phyloP scores from a whole-genome alignment of 2,329 filamentous ascomycete species.

The Gaeumannomyces sp. region DNA sequence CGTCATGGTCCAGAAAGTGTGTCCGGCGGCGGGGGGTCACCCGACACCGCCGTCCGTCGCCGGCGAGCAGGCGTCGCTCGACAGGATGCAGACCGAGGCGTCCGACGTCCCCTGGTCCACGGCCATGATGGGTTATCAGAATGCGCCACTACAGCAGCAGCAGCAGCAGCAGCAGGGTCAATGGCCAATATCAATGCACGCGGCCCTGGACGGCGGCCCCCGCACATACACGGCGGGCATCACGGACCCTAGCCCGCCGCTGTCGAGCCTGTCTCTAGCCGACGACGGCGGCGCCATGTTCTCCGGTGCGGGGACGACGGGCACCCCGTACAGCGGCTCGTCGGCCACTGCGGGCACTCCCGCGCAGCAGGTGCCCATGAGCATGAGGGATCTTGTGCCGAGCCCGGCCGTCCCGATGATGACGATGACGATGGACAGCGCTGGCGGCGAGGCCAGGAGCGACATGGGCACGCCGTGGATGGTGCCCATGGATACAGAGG shows the following conservation, averaged over 20 bases:
- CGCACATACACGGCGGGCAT: too few relatives aligned
- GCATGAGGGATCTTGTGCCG: conserved; percentile 13
- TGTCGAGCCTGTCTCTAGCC: background rate
- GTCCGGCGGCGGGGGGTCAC: background rate
- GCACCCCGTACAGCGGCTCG: background rate
- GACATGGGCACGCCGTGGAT: conserved; percentile 16
- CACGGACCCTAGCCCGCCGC: background rate
- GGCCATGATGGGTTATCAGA: too few relatives aligned
- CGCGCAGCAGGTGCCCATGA: conserved; percentile 10
- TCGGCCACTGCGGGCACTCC: background rate
- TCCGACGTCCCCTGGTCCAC: too few relatives aligned
- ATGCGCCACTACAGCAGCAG: background rate
- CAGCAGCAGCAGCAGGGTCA: background rate
- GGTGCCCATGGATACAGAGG: conserved; percentile 12
- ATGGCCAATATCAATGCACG: background rate
- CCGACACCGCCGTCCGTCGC: too few relatives aligned
- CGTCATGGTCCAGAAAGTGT: conserved; percentile 37
- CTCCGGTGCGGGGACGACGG: too few relatives aligned
- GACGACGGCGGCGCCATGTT: background rate
- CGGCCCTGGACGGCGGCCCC: background rate
- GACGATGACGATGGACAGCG: background rate
- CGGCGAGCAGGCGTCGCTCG: conserved; percentile 3
- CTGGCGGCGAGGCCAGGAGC: background rate
- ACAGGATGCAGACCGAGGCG: conserved; percentile 12
- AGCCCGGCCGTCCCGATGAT: background rate